phyloP scores from a whole-genome alignment of 371 early-diverging fungal species.

The Fennellomyces sp. region DNA sequence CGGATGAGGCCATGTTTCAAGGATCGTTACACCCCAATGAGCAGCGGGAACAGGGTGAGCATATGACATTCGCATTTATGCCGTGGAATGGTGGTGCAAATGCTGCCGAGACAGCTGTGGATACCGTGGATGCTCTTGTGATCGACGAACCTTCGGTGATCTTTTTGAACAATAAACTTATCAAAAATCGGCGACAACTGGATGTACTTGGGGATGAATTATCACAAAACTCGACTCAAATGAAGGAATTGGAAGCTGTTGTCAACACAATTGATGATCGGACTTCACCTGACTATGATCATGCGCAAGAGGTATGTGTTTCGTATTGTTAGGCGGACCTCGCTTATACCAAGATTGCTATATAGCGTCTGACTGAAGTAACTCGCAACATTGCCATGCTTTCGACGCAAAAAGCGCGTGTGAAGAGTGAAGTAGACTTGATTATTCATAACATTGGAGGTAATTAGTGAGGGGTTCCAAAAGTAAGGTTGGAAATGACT shows the following conservation, averaged over 20 bases:
- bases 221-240: slow-evolving; percentile 25
- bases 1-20: slow-evolving; percentile 40
- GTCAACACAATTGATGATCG: slow-evolving; percentile 22
- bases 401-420: slow-evolving; percentile 52
- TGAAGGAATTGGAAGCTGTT: slow-evolving; percentile 20
- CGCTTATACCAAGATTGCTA: background rate
- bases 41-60: background rate
- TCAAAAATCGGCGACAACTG: slow-evolving; percentile 56
- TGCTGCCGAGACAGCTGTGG: slow-evolving; percentile 43
- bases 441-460: slow-evolving; percentile 66
- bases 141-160: slow-evolving; percentile 58
- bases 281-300: slow-evolving; percentile 35
- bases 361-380: slow-evolving; percentile 50
- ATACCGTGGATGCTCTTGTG: slow-evolving; percentile 36
- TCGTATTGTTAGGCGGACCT: background rate
- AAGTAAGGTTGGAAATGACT: background rate
- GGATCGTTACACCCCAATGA: background rate
- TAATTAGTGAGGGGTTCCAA: slow-evolving; percentile 11
- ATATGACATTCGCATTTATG: background rate
- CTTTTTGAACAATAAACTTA: slow-evolving; percentile 65
- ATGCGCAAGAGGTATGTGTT: slow-evolving; percentile 29
- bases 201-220: slow-evolving; percentile 53
- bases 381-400: slow-evolving; percentile 52
- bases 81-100: slow-evolving; percentile 21
- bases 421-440: slow-evolving; percentile 59